Evolutionary conservation across 1,139 yeast species (phyloP).

Genomic region (Petasospora rhodanensis): DNA sequence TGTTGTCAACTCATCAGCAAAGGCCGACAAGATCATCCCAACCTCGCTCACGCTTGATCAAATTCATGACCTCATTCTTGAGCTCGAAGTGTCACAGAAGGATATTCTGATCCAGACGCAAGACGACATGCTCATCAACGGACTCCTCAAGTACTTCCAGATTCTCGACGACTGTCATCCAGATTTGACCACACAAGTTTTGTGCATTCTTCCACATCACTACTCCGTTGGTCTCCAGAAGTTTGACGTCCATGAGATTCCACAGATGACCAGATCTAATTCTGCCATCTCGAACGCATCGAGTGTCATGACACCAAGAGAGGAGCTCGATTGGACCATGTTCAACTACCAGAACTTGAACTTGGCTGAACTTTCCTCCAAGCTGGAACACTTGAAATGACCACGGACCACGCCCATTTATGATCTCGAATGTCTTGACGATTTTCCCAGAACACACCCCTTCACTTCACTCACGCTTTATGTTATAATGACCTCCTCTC

Average conservation of each 20-base stretch:
- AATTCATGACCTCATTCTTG: slow-evolving; percentile 20
- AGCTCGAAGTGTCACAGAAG: slow-evolving; percentile 14
- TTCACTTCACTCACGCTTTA: no score
- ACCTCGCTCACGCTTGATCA: slow-evolving; percentile 11
- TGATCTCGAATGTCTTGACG: not conserved
- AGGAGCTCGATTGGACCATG: slow-evolving; percentile 12
- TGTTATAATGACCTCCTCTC: not conserved
- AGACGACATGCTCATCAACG: slow-evolving; percentile 19
- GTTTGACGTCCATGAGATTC: slow-evolving; percentile 17
- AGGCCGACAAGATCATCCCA: slow-evolving; percentile 5
- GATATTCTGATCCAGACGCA: slow-evolving; percentile 19
- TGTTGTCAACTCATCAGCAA: slow-evolving; percentile 1
- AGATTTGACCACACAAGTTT: slow-evolving; percentile 14
- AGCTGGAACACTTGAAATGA: slow-evolving; percentile 7
- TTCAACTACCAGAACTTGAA: slow-evolving; percentile 18
- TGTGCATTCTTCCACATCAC: slow-evolving; percentile 21
- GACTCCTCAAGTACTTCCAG: slow-evolving; percentile 22
- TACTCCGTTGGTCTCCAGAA: slow-evolving; percentile 19
- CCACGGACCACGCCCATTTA: no score
- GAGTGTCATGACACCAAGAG: slow-evolving; percentile 12
- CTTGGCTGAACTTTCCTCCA: slow-evolving; percentile 17
- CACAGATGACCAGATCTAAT: slow-evolving; percentile 22
- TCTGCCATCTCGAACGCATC: slow-evolving; percentile 15
- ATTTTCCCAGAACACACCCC: no score
- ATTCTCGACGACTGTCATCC: slow-evolving; percentile 13